Base-by-base conservation (phyloP, 148 eudicot species). In the Linanthus parryae region DNA sequence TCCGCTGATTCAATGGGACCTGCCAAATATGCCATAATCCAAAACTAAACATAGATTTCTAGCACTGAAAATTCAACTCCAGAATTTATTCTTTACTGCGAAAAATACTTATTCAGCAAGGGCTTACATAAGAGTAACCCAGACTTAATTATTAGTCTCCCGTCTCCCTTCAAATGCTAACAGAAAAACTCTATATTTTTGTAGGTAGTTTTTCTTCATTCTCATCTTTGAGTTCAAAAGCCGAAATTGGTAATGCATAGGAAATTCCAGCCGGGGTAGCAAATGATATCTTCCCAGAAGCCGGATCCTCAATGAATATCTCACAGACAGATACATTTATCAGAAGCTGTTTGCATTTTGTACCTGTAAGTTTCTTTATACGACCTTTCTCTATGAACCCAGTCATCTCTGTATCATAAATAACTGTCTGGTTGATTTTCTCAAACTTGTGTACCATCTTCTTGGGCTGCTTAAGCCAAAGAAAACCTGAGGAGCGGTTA, bases 271-370 rank as follows among this genome's bases (percentile, higher is more conserved):
- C 21, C 7, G 60, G 57, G 16, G 57, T 64, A 2, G 26, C 50
- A 40, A 73, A 73, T 5, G 70, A 42, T 24, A 73, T 69, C 54
- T 69, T 69, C 5, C 71, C 71, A 20, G 71, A 55, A 2, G 26
- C 41, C 7, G 72, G 68, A 48, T 69, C 57, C 7, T 48, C 45
- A 19, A 74, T 59, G 2, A 24, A 60, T 13, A 74, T 69, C 45
- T 69, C 71, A 23, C 36, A 37, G n/a, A 73, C 19, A 0, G 67
- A 60, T 6, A 69, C 37, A 69, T 61, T 58, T 36, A 73, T 44
- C 44, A 69, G 34, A 18, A 69, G 41, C 71, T 69, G 74, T 61
- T 64, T 73, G 34, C 67, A 40, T 59, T 73, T 73, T 0, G 69
- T 74, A 8, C 71, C 74, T 0, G 70, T 69, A 22, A 73, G 21